A percentile compares a stretch with the other conserved stretches of the same genome.
phyloP scores from a whole-genome alignment of 441 rosid genomes.

The Euphorbia schlechtendalii region DNA sequence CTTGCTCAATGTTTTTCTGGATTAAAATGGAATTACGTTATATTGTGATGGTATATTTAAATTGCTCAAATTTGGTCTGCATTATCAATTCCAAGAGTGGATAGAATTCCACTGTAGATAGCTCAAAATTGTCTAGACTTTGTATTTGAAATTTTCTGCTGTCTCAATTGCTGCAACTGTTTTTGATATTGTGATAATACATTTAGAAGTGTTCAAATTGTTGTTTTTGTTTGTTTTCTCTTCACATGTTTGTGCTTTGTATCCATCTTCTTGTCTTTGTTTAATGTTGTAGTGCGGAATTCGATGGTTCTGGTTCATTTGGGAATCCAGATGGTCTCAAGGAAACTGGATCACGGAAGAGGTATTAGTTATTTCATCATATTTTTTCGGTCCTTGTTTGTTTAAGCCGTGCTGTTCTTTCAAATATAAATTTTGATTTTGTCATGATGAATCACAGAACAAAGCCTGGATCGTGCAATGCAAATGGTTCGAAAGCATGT shows the following conservation, averaged over 20 bases:
- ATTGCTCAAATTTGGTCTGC: not conserved
- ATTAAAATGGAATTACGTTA: no score
- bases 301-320: slow-evolving; percentile 31
- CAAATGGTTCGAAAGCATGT: slow-evolving; percentile 59
- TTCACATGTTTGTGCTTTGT: not conserved
- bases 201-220: not conserved
- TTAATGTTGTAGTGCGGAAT: slow-evolving; percentile 29
- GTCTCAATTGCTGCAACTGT: no score
- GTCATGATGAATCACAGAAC: slow-evolving; percentile 22
- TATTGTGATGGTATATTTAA: no score
- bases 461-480: slow-evolving; percentile 34
- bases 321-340: slow-evolving; percentile 36
- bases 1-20: not conserved
- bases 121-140: no score
- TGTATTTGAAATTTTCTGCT: no score
- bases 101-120: not conserved
- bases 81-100: not conserved
- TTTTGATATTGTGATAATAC: no score
- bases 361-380: slow-evolving; percentile 23
- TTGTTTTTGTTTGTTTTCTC: slow-evolving; percentile 16
- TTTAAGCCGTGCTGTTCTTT: not conserved
- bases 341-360: slow-evolving; percentile 34
- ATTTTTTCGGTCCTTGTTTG: no score
- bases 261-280: not conserved
- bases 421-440: not conserved